These are phyloP conservation scores for Emydomyces testavorans DNA, from an alignment of 2,329 filamentous ascomycete genomes.

Conservation along the genomic window DNA sequence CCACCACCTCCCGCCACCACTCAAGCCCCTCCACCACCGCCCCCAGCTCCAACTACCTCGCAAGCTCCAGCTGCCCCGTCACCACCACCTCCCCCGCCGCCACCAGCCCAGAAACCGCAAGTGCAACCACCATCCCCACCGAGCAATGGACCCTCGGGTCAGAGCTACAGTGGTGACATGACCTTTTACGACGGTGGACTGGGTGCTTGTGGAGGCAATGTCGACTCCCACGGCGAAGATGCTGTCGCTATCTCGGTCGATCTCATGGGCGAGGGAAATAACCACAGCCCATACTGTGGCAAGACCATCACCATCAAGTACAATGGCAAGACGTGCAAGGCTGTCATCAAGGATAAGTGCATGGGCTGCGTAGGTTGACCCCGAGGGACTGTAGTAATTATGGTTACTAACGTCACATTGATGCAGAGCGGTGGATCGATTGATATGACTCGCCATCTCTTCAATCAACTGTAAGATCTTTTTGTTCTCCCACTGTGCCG, in stretches of 20 bases:
- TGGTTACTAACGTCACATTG: conserved; percentile 40
- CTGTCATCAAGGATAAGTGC: conserved; percentile 63
- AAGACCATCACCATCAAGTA: conserved; percentile 53
- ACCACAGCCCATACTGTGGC: conserved; percentile 60
- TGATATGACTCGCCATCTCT: conserved; percentile 27
- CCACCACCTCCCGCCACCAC: conserved; percentile 4
- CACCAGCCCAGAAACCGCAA: conserved; percentile 10
- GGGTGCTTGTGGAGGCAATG: conserved; percentile 56
- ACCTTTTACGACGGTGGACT: conserved; percentile 63
- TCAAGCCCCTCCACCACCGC: conserved; percentile 4
- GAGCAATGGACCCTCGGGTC: conserved; percentile 15
- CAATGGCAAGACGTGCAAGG: conserved; percentile 48
- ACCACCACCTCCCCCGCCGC: conserved; percentile 9
- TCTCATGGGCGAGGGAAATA: conserved; percentile 54
- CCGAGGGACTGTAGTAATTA: conserved; percentile 16
- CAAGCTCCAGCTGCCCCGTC: conserved; percentile 13
- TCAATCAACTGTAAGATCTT: conserved; percentile 22
- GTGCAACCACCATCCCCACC: conserved; percentile 7
- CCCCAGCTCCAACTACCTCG: conserved; percentile 6
- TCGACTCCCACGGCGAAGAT: conserved; percentile 44
- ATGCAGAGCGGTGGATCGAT: conserved; percentile 19
- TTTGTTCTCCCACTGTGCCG: neutral
- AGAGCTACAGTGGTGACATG: conserved; percentile 47
- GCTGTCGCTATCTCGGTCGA: conserved; percentile 57
- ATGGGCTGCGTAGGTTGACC: conserved; percentile 47